phyloP scores from a whole-genome alignment of 495 filamentous ascomycete species.

The Alectoria sarmentosa region DNA sequence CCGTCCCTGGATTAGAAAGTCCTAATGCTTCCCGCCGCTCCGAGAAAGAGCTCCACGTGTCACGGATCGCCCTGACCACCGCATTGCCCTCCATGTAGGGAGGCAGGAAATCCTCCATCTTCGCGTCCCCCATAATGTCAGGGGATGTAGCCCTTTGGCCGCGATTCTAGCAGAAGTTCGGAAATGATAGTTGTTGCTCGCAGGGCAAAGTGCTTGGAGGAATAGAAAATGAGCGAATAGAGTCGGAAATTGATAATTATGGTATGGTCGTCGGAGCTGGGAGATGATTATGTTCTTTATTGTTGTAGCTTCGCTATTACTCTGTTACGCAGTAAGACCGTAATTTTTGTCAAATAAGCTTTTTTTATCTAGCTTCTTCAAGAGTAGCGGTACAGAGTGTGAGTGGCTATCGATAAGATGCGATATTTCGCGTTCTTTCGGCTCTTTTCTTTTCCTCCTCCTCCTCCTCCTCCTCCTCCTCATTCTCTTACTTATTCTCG shows the following conservation, averaged over 20 bases:
- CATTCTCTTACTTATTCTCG: not conserved
- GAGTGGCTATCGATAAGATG: not conserved
- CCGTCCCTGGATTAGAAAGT: conserved; percentile 81
- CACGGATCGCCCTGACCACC: conserved; percentile 56
- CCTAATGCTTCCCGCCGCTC: conserved; percentile 81
- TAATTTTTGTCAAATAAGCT: not conserved
- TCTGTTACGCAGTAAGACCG: not conserved
- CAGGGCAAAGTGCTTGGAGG: not conserved
- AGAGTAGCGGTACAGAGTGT: not conserved
- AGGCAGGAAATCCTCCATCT: conserved; percentile 44
- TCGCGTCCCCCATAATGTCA: conserved; percentile 31
- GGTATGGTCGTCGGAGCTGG: not conserved
- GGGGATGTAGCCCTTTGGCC: conserved; percentile 8
- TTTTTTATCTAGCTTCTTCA: not conserved
- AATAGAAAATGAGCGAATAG: not conserved
- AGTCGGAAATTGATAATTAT: not conserved
- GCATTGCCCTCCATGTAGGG: conserved; percentile 68
- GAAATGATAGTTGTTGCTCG: conserved; percentile 36
- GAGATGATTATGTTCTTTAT: no score
- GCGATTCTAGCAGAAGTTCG: not conserved
- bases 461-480: not conserved
- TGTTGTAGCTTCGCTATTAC: not conserved
- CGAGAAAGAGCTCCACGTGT: conserved; percentile 76
- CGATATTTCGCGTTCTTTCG: not conserved
- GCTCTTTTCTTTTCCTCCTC: not conserved